These are phyloP conservation scores for Otatea glauca DNA, from an alignment of 176 grass and related monocot genomes.

Conservation along the genomic window DNA sequence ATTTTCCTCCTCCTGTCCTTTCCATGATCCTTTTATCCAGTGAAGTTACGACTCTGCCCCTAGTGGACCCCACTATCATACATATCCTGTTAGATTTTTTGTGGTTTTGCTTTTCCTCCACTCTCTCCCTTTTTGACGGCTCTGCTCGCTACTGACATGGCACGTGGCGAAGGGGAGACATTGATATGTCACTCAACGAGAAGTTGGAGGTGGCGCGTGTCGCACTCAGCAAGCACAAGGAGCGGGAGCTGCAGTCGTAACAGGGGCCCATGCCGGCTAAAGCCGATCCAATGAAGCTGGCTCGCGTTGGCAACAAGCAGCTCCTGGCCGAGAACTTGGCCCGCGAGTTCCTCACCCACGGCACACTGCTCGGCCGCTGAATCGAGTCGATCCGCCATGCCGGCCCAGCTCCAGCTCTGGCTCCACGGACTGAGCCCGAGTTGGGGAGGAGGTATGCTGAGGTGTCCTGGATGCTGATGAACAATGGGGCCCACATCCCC, in stretches of 20 bases:
- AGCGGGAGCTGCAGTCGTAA: constrained; percentile 44
- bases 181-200: constrained; percentile 65
- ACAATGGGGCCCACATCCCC: constrained; percentile 59
- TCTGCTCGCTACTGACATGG: constrained; percentile 40
- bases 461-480: constrained; percentile 60
- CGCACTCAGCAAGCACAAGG: constrained; percentile 70
- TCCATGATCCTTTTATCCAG: background rate
- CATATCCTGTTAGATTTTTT: background rate
- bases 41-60: constrained; percentile 38
- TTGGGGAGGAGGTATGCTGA: constrained; percentile 52
- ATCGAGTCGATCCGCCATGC: constrained; percentile 29
- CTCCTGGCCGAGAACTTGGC: constrained; percentile 79
- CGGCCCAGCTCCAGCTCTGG: background rate
- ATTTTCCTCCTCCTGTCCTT: background rate
- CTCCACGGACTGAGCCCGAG: constrained; percentile 41
- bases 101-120: background rate
- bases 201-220: constrained; percentile 62
- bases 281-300: constrained; percentile 48
- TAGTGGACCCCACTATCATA: constrained; percentile 37
- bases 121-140: background rate
- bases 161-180: constrained; percentile 35
- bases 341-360: constrained; percentile 75
- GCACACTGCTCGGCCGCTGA: constrained; percentile 66
- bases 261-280: constrained; percentile 22
- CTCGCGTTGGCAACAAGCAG: constrained; percentile 44